These are phyloP conservation scores for Solanum virginianum DNA, from an alignment of 257 asterid species.

Conservation along the genomic window DNA sequence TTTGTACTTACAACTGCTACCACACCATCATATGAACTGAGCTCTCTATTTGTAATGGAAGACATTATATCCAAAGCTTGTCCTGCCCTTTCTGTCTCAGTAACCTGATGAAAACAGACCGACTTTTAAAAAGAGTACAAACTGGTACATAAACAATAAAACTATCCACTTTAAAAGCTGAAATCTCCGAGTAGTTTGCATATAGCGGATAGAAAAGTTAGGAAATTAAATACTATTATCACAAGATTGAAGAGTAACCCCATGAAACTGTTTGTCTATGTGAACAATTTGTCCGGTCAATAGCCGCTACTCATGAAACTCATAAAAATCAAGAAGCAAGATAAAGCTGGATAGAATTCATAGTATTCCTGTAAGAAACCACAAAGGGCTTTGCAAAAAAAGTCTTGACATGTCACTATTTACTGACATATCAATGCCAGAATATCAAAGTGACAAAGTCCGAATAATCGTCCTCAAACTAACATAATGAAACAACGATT, in stretches of 20 bases:
- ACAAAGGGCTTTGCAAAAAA: not conserved
- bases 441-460: not conserved
- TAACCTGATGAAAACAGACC: slow-evolving; percentile 34
- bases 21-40: slow-evolving; percentile 69
- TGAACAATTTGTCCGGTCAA: not conserved
- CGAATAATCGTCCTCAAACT: not conserved
- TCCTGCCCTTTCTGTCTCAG: slow-evolving; percentile 78
- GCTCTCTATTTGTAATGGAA: slow-evolving; percentile 56
- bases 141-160: not conserved
- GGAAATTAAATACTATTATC: not conserved
- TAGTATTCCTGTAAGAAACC: not conserved
- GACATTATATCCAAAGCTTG: slow-evolving; percentile 79
- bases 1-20: slow-evolving; percentile 61
- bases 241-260: not conserved
- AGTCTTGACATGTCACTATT: not conserved
- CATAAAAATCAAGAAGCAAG: not conserved
- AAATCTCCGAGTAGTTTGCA: not conserved
- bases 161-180: not conserved
- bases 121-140: not conserved
- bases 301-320: not conserved
- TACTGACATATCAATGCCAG: not conserved
- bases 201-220: not conserved
- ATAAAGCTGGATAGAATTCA: not conserved
- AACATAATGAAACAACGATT: not conserved
- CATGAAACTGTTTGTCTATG: not conserved